Evolutionary conservation across 192 early-diverging fungal genomes (phyloP), one percentile per base, ranked within the genome.

Genomic region (Coemansia sp.): DNA sequence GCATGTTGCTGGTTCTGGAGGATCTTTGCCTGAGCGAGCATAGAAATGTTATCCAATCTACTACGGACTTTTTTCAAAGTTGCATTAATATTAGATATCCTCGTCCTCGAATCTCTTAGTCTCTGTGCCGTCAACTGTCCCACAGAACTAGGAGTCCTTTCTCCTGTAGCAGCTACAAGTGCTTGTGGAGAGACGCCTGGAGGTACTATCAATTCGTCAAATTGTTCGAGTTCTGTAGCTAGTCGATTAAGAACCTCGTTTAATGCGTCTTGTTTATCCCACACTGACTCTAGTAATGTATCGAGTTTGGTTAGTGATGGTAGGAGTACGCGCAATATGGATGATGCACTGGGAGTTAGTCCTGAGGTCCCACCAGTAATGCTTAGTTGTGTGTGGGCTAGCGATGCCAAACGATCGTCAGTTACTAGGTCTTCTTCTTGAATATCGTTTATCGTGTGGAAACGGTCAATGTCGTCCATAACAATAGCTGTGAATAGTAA

Each of bases 21-120:
- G 13, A 73, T 64, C 47, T 79, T 79, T 36, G 82, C 82, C 33
- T 84, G 82, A 0, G 82, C 82, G 18, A 84, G 72, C 77, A 84
- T 75, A n/a, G 82, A 74, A 2, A 84, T 55, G 13, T 72, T 74
- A 46, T 84, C 82, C 29, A 84, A 33, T 20, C 82, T 55, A 4
- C 77, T 31, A 6, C 78, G 69, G 0, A 84, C 82, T n/a, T 66
- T 70, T 33, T 79, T 84, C 33, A 84, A 66, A 9, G 62, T 75
- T 9, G 61, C 63, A 53, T 84, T 84, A 12, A 84, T 66, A 29
- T 68, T 68, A 1, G 69, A 49, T 9, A 84, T 67, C 36, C 66
- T 70, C 5, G 82, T 61, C 34, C 82, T 31, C 11, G 78, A 74
- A 0, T 73, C 74, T 20, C 70, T 76, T 33, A 84, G 72, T 20